Base-by-base conservation (phyloP, 2,329 filamentous ascomycete species). In the Graphilbum ipis-grandicollis region DNA sequence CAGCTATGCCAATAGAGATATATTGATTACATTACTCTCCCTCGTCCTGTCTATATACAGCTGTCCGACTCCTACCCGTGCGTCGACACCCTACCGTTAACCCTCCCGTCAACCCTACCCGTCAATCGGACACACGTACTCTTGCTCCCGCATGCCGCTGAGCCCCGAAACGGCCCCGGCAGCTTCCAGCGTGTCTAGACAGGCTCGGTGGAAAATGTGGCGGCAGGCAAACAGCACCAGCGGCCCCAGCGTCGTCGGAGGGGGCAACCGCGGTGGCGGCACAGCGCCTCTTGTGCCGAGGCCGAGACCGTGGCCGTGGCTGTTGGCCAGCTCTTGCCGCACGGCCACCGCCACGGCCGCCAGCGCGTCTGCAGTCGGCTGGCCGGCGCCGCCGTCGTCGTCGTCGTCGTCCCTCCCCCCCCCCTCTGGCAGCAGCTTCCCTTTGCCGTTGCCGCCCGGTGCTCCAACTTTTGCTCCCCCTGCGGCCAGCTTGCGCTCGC, bases 131-230 rank as follows among this genome's bases (percentile, higher is more conserved):
- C 69, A 73, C 45, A 57, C 60, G 50, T 68, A 71, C 48, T 62
- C 66, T 53, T 52, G 43, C 5, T 31, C 29, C 4, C n/a, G 29
- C 29, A n/a, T 15, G n/a, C 10, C 8, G 14, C n/a, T 31, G 10
- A 4, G 7, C 29, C 7, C 5, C 15, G 29, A n/a, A 63, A 17
- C 4, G 6, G 10, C 65, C 39, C 63, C 60, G 42, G 66, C 61
- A 25, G 63, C 65, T 46, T 72, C 70, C 45, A 78, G 53, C 41
- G 71, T 66, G 50, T 88, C 80, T 29, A 81, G 58, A 50, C 77
- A 85, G 19, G 58, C 62, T 50, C 74, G 65, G 56, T 82, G 77
- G 47, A 78, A 80, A 15, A 79, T 70, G 52, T 82, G 77, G 38
- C 76, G 64, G 51, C 77, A 82, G 18, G 75, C 76, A 47, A 82